Evolutionary conservation across 495 filamentous ascomycete genomes (phyloP), one percentile per base, ranked within the genome.

Genomic region (Durotheca rogersii): DNA sequence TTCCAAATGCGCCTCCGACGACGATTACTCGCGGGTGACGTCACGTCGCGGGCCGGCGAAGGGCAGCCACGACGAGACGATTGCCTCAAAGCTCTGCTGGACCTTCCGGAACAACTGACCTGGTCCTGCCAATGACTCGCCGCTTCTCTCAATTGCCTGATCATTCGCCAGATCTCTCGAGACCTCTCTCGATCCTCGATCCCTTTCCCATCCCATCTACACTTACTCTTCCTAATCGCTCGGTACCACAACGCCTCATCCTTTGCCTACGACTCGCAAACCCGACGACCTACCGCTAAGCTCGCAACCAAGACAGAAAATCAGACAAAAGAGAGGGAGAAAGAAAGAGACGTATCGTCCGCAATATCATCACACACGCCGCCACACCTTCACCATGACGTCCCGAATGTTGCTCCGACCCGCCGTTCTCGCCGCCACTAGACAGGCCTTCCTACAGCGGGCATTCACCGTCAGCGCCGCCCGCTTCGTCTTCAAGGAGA

Each of bases 401-500:
- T 60, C 57, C 5, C 47, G 57, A 43, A 60, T 56, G 47, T 37
- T 60, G 30, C 19, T 56, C 41, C 11, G 43, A 51, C 52, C 57
- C 42, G 42, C 47, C 18, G 47, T 51, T 2, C n/a, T 60, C 10
- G 52, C 52, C 15, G 48, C 57, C 1, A 37, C 51, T 36, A 39
- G 51, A 41, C 57, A 59, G 47, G 56, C 42, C 18, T 41, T 49
- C 9, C 47, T 47, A 7, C 42, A 43, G 34, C 41, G 57, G 15
- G 56, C 57, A 12, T 58, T 66, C 56, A 58, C 50, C 38, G 59
- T 30, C 43, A 61, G 50, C 37, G 32, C 62, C 34, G 54, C 49
- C 23, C 45, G 19, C 43, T 39, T 63, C 7, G 36, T 56, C 25
- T 56, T 63, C 40, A 66, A 66, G 44, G 62, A 66, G 47, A 63